These are phyloP conservation scores for Trifolium subterraneum DNA, from an alignment of 306 rosid genomes.

Conservation along the genomic window DNA sequence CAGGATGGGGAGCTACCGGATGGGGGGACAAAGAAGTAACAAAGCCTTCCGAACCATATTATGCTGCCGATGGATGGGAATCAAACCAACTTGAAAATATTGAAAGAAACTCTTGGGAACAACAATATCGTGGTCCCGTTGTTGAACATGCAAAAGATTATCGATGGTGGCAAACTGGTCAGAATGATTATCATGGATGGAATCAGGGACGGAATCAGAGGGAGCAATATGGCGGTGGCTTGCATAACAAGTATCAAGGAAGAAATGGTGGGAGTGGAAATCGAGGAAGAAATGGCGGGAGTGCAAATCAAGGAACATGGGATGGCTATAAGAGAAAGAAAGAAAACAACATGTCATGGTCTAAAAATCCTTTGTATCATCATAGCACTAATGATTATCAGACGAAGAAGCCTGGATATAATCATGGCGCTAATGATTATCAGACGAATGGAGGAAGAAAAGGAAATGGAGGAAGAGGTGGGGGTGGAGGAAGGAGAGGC, in stretches of 20 bases:
- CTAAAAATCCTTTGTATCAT: background rate
- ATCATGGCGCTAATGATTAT: too few relatives aligned
- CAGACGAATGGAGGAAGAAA: too few relatives aligned
- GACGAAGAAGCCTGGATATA: too few relatives aligned
- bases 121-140: conserved; percentile 27
- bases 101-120: conserved; percentile 50
- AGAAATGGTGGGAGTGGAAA: conserved; percentile 44
- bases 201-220: conserved; percentile 44
- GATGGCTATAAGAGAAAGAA: conserved; percentile 46
- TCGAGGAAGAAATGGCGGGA: conserved; percentile 49
- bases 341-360: conserved; percentile 21
- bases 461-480: conserved; percentile 31
- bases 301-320: conserved; percentile 46
- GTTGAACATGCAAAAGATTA: conserved; percentile 36
- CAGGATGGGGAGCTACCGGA: conserved; percentile 40
- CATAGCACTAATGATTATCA: too few relatives aligned
- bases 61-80: conserved; percentile 39
- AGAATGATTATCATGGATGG: conserved; percentile 27
- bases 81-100: conserved; percentile 29
- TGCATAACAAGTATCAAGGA: conserved; percentile 42
- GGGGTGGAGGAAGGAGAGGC: conserved; percentile 47
- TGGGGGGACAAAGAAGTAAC: conserved; percentile 35
- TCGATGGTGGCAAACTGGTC: conserved; percentile 40
- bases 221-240: conserved; percentile 42
- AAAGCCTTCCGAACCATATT: conserved; percentile 36